Conservation (phyloP, 2,329 filamentous ascomycete species). For the Zymoseptoria passerinii region DNA sequence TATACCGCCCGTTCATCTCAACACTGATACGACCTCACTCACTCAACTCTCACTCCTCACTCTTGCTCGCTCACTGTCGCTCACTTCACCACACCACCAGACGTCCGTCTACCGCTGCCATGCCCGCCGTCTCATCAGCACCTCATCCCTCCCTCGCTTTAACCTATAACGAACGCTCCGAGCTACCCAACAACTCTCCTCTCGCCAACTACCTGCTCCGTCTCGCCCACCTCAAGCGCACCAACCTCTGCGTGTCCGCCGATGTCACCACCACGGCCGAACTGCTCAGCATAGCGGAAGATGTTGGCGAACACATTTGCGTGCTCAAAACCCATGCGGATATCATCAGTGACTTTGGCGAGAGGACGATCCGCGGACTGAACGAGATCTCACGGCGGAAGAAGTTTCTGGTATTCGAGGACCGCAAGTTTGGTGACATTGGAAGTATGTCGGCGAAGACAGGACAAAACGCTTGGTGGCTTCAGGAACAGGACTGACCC, state of each 20-base stretch:
- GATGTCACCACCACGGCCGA: conserved; percentile 49
- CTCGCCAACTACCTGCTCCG: conserved; percentile 42
- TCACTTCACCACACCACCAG: neutral
- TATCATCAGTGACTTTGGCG: conserved; percentile 53
- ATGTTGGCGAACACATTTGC: conserved; percentile 53
- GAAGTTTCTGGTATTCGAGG: conserved; percentile 47
- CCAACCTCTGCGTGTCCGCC: conserved; percentile 49
- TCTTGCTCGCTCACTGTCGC: neutral
- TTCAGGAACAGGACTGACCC: neutral
- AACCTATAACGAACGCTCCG: conserved; percentile 40
- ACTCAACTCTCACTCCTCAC: neutral
- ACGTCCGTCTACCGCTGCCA: neutral
- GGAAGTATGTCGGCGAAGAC: conserved; percentile 36
- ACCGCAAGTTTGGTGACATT: conserved; percentile 50
- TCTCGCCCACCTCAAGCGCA: conserved; percentile 43
- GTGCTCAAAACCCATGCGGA: conserved; percentile 55
- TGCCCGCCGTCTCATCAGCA: conserved; percentile 6
- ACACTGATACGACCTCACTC: neutral
- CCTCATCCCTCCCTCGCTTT: conserved; percentile 35
- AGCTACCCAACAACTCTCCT: conserved; percentile 35
- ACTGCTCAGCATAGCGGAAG: conserved; percentile 48
- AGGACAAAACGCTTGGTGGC: neutral
- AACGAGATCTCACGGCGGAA: conserved; percentile 42
- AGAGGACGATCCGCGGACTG: conserved; percentile 44
- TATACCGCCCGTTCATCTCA: neutral